Evolutionary conservation across 1,139 yeast genomes (phyloP), one percentile per base, ranked within the genome.

Genomic region (Dujonia santamariae): DNA sequence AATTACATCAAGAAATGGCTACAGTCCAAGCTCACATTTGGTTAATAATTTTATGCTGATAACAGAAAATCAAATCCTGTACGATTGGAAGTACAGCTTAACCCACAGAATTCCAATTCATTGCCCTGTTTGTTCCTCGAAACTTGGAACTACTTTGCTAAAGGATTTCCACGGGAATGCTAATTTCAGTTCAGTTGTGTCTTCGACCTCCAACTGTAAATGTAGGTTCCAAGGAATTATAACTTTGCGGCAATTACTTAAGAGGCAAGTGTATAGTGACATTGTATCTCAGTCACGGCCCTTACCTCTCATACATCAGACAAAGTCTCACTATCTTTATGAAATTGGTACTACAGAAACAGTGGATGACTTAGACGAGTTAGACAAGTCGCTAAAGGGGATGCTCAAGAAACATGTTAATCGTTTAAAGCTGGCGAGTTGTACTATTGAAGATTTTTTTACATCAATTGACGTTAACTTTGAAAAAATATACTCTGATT

Each of bases 151-250:
- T 7, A 11, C 18, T 5, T 18, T 3, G 7, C 17, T 34, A 14
- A 30, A 28, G 17, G 29, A 34, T 12, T 26, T 34, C n/a, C 20
- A 21, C 8, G n/a, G n/a, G n/a, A n/a, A n/a, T n/a, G n/a, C n/a
- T n/a, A 17, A 12, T 6, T 21, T 34, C 8, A 27, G 19, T 11
- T 17, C 19, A n/a, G 20, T 18, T 29, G 16, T 27, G 7, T n/a
- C 11, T 26, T 16, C 17, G 6, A 20, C 30, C 4, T 12, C 14
- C 11, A 31, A 34, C 15, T 34, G 37, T 22, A 26, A 26, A 24
- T 34, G 37, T 26, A 26, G 20, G 21, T 34, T 34, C 28, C 34
- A 34, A 23, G 37, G 37, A 4, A 17, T 23, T 8, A 18, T 34
- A n/a, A 28, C 32, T n/a, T 26, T 27, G 19, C 2, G 14, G 6